These are phyloP conservation scores for Colletotrichum kahawae DNA, from an alignment of 2,329 filamentous ascomycete genomes.

Conservation along the genomic window DNA sequence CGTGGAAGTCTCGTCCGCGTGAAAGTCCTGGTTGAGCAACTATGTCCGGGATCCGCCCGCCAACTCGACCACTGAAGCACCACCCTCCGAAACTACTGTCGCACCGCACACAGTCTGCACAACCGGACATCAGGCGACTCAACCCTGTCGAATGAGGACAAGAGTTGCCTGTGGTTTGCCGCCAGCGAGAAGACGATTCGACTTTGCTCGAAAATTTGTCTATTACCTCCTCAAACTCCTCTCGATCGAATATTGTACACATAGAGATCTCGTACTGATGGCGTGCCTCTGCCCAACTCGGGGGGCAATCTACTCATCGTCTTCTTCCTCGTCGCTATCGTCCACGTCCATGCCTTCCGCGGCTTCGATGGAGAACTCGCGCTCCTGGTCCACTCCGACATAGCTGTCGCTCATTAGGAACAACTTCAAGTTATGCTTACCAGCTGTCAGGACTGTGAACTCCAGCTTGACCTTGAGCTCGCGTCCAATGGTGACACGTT, in stretches of 20 bases:
- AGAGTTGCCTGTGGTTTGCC: neutral
- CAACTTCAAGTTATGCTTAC: slow-evolving; percentile 86
- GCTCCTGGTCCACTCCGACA: slow-evolving; percentile 95
- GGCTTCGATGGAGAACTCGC: slow-evolving; percentile 82
- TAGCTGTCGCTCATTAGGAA: slow-evolving; percentile 98
- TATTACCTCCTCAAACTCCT: slow-evolving; percentile 15
- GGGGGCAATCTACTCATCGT: slow-evolving; percentile 46
- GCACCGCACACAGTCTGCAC: slow-evolving; percentile 31
- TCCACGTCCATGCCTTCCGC: slow-evolving; percentile 96
- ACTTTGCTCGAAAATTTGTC: slow-evolving; percentile 2
- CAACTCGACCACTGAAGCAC: slow-evolving; percentile 8
- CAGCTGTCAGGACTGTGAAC: slow-evolving; percentile 84
- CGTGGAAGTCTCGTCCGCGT: neutral
- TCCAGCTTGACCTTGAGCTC: slow-evolving; percentile 82
- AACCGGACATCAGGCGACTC: slow-evolving; percentile 33
- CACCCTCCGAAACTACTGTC: slow-evolving; percentile 30
- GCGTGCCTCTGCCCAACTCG: neutral
- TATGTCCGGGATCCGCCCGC: neutral
- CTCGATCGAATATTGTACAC: slow-evolving; percentile 21
- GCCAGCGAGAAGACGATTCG: neutral
- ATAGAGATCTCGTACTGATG: slow-evolving; percentile 10
- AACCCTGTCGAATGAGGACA: slow-evolving; percentile 32
- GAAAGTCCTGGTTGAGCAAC: neutral
- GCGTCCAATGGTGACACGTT: slow-evolving; percentile 85
- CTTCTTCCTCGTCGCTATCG: slow-evolving; percentile 81